A percentile compares a stretch with the other conserved stretches of the same genome.
phyloP scores from a whole-genome alignment of 495 filamentous ascomycete species.

The Emericellopsis terricola region DNA sequence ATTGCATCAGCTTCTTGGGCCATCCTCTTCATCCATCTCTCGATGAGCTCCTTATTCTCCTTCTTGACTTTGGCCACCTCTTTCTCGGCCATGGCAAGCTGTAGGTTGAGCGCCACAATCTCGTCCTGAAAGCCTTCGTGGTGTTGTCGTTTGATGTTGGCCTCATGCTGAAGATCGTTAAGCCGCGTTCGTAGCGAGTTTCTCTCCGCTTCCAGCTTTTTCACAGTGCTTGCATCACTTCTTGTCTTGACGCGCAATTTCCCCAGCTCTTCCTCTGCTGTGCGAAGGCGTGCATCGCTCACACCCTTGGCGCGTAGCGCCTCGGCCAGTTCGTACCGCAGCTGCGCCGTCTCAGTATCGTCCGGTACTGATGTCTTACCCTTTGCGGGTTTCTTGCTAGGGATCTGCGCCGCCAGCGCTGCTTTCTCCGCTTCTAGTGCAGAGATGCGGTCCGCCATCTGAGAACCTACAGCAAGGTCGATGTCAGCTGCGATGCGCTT shows the following conservation, averaged over 20 bases:
- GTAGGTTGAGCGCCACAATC: slow-evolving; percentile 63
- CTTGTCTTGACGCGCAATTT: slow-evolving; percentile 37
- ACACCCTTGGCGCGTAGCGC: slow-evolving; percentile 55
- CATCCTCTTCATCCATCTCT: slow-evolving; percentile 81
- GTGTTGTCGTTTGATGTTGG: slow-evolving; percentile 62
- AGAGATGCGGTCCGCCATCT: slow-evolving; percentile 48
- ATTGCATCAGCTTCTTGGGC: slow-evolving; percentile 72
- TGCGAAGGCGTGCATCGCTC: slow-evolving; percentile 40
- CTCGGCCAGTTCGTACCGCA: slow-evolving; percentile 47
- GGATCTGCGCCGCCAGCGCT: slow-evolving; percentile 10
- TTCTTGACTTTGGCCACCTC: slow-evolving; percentile 42
- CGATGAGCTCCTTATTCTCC: slow-evolving; percentile 81
- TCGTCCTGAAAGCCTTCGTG: slow-evolving; percentile 77
- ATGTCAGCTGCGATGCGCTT: slow-evolving; percentile 6
- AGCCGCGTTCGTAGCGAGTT: slow-evolving; percentile 40
- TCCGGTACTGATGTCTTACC: slow-evolving; percentile 10
- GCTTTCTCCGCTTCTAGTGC: slow-evolving; percentile 33
- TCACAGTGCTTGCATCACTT: slow-evolving; percentile 37
- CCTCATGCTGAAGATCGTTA: slow-evolving; percentile 70
- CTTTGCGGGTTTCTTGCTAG: slow-evolving; percentile 7
- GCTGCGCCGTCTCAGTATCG: slow-evolving; percentile 20
- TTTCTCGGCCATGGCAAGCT: slow-evolving; percentile 73
- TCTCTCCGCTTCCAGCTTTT: slow-evolving; percentile 43
- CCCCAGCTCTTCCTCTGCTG: slow-evolving; percentile 40
- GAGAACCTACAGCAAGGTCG: slow-evolving; percentile 36